Evolutionary conservation across 768 basidiomycete species (phyloP).

Genomic region (Macrolepiota dolichaula): DNA sequence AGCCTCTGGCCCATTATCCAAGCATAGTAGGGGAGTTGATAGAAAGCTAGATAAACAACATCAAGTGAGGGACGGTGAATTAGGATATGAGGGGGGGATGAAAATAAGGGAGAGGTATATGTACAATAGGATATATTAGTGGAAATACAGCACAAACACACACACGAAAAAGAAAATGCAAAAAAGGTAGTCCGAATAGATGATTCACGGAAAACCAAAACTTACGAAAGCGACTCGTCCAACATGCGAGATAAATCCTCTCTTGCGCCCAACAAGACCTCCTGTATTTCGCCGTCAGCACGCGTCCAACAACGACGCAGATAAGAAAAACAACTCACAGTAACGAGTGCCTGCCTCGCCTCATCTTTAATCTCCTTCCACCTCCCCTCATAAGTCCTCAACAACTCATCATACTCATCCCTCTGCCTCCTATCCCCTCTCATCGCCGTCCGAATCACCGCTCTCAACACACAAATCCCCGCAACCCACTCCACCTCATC

Average conservation of each 20-base stretch:
- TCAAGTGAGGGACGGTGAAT: not conserved
- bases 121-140: not conserved
- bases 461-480: slow-evolving; percentile 54
- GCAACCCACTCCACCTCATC: slow-evolving; percentile 72
- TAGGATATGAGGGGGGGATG: not conserved
- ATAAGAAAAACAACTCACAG: slow-evolving; percentile 31
- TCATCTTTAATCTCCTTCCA: slow-evolving; percentile 75
- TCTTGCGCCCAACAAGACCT: slow-evolving; percentile 8
- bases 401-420: slow-evolving; percentile 51
- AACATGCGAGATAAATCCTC: slow-evolving; percentile 10
- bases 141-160: not conserved
- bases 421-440: slow-evolving; percentile 43
- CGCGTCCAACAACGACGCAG: not conserved
- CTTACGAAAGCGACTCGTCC: slow-evolving; percentile 7
- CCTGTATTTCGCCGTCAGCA: not conserved
- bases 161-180: not conserved
- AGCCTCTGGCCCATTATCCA: not conserved
- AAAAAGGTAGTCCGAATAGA: not conserved
- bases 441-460: slow-evolving; percentile 53
- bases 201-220: not conserved
- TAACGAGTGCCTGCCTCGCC: slow-evolving; percentile 57
- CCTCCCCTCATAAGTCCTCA: slow-evolving; percentile 56
- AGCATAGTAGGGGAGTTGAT: not conserved
- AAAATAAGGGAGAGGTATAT: slow-evolving; percentile 1
- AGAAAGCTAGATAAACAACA: not conserved